Evolutionary conservation across 2,329 filamentous ascomycete genomes (phyloP), one percentile per base, ranked within the genome.

Genomic region (Ilyonectria sp.): DNA sequence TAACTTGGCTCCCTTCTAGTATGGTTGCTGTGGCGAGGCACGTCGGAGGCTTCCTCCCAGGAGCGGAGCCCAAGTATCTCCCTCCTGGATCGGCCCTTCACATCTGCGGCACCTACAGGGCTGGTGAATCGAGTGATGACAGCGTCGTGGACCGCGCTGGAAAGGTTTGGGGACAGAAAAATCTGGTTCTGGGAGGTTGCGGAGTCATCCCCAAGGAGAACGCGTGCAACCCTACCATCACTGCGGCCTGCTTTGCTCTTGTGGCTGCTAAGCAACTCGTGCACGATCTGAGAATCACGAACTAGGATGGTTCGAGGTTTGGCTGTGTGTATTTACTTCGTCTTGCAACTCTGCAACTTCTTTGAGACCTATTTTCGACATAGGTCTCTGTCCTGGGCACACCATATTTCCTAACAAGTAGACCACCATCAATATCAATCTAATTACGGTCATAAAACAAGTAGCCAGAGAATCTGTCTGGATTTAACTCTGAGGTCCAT

Each of bases 41-140:
- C 11, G 52, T 63, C 5, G 60, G 60, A 26, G 52, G 60, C 2
- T 63, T 63, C 52, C 60, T 63, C 44, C 60, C 60, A 0, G 60
- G 52, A 2, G 52, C 60, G 11, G 60, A 63, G 40, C 60, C 60
- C 11, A 63, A 63, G 50, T 63, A 63, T 37, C 60, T 63, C 3
- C 43, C 60, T 17, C 52, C 52, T 8, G 60, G 60, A 2, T 63
- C 60, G 3, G 60, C 60, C 3, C 60, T 63, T 6, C 60, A 63
- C 11, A 63, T 63, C n/a, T 63, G 60, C 10, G 60, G 60, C 43
- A 63, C 60, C 2, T 49, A 63, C 17, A 43, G 60, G 1, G 50
- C 60, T 9, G 60, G 60, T 9, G 19, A 26, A 7, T 7, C 13
- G 8, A 15, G 19, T 0, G 15, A 37, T 1, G 52, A 63, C 17